A percentile compares a stretch with the other conserved stretches of the same genome.
Conservation (phyloP, 805 yeast species). For the Kuraishia molischiana region DNA sequence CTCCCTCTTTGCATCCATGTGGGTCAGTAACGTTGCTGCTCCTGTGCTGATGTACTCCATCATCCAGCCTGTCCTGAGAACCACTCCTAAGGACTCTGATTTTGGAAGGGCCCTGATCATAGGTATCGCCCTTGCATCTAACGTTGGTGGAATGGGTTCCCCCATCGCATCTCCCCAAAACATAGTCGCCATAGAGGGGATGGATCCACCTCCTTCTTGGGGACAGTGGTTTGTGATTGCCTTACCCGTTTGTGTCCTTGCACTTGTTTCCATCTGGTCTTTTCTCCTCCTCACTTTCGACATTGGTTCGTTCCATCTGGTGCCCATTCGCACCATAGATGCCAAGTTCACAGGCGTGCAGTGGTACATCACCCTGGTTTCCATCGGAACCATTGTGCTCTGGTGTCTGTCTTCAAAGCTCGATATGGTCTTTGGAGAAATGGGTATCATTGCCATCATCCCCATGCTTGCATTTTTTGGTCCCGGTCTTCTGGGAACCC, state of each 20-base stretch:
- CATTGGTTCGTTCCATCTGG: conserved; percentile 31
- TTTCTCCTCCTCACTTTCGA: conserved; percentile 52
- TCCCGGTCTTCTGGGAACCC: conserved; percentile 75
- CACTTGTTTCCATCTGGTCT: conserved; percentile 63
- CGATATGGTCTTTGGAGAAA: conserved; percentile 74
- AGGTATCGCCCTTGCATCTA: conserved; percentile 89
- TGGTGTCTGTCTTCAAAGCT: conserved; percentile 87
- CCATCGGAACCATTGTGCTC: conserved; percentile 62
- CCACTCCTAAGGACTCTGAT: conserved; percentile 67
- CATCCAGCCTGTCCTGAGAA: conserved; percentile 81
- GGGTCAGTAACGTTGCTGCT: conserved; percentile 96
- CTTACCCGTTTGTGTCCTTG: conserved; percentile 63
- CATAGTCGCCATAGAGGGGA: conserved; percentile 78
- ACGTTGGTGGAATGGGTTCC: conserved; percentile 94
- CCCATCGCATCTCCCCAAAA: conserved; percentile 98
- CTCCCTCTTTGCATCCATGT: conserved; percentile 80
- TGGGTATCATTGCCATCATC: conserved; percentile 91
- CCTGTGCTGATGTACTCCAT: conserved; percentile 90
- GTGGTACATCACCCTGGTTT: conserved; percentile 61
- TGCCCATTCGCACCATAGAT: conserved; percentile 48
- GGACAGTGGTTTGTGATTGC: conserved; percentile 88
- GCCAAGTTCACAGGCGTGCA: conserved; percentile 69
- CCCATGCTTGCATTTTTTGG: conserved; percentile 93
- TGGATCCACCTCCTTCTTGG: conserved; percentile 84
- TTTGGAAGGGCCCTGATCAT: conserved; percentile 78